Conservation (phyloP, 768 basidiomycete genomes). For the Pulveroboletus sp. region DNA sequence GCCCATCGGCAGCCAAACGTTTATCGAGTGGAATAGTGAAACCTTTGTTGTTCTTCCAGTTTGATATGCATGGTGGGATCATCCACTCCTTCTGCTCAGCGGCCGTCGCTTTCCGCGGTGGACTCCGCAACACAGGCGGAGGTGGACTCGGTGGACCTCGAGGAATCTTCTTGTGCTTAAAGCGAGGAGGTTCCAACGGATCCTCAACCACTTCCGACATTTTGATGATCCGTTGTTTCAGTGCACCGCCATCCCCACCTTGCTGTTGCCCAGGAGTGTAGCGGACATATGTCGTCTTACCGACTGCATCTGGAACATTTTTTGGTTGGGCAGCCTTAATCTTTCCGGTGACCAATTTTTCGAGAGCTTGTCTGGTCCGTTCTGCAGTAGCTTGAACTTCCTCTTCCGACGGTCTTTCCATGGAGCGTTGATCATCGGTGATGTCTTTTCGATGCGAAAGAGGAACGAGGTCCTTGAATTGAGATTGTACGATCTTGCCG, state of each 20-base stretch:
- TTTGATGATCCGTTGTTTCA: constrained; percentile 97
- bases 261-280: constrained; percentile 94
- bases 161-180: constrained; percentile 99
- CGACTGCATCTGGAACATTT: constrained; percentile 81
- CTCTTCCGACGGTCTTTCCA: constrained; percentile 94
- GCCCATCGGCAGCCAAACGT: constrained; percentile 95
- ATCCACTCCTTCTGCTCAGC: constrained; percentile 99
- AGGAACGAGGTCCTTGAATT: constrained; percentile 97
- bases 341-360: constrained; percentile 90
- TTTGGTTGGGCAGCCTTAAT: constrained; percentile 99
- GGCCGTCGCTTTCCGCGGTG: constrained; percentile 92
- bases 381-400: constrained; percentile 90
- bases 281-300: constrained; percentile 86
- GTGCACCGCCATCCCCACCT: constrained; percentile 46
- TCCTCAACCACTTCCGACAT: constrained; percentile 99
- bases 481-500: constrained; percentile 85
- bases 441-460: constrained; percentile 86
- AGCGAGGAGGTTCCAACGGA: constrained; percentile 92
- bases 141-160: constrained; percentile 95
- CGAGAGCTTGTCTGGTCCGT: constrained; percentile 84
- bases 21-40: constrained; percentile 99
- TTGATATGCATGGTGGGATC: constrained; percentile 99
- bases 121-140: constrained; percentile 90
- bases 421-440: constrained; percentile 59
- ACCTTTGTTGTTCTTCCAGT: constrained; percentile 99